Base-by-base conservation (phyloP, 805 yeast species). In the Ogataea chonburiensis region DNA sequence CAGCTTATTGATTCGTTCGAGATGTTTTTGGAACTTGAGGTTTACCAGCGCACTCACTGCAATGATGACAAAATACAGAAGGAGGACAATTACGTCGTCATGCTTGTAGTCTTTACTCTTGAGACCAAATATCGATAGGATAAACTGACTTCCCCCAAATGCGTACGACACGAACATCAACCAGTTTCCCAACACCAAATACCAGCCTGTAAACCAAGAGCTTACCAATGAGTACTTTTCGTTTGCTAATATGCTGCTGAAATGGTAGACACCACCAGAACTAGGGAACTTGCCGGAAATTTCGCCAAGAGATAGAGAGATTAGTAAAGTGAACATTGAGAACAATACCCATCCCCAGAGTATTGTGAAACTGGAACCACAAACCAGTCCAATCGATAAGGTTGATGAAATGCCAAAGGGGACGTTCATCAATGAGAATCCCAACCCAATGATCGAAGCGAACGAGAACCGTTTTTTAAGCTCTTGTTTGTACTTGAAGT, bases 171-270 rank as follows among this genome's bases (percentile, higher is more conserved):
- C 76, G 40, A 84, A 76, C 73, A 81, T 82, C 2, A 86, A 73
- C 86, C 87, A 79, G 53, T 81, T 83, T 0, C 93, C 93, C 17
- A 84, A 67, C 13, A 83, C 63, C 34, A 82, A 61, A 43, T 78
- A 73, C 84, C 89, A 84, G 0, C 93, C 93, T 0, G 86, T 81
- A 50, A 73, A 77, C 91, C 91, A 84, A 3, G 87, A 77, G 31
- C 79, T 66, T 5, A 75, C 55, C 24, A 71, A 58, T n/a, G 83
- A 71, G 42, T 76, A 73, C 29, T 66, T 66, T 10, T 74, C 75
- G 36, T 72, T 73, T 12, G 87, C 79, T 26, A 84, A 60, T 40
- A 84, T 74, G 7, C 86, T 85, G 47, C 86, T 79, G 59, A 81
- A 82, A 37, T 84, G 89, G 52, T 84, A 86, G 1, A 83, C 78